A percentile compares a stretch with the other conserved stretches of the same genome.
These are phyloP conservation scores for Gonapodya sp. DNA, from an alignment of 192 early-diverging fungal species.

Conservation along the genomic window DNA sequence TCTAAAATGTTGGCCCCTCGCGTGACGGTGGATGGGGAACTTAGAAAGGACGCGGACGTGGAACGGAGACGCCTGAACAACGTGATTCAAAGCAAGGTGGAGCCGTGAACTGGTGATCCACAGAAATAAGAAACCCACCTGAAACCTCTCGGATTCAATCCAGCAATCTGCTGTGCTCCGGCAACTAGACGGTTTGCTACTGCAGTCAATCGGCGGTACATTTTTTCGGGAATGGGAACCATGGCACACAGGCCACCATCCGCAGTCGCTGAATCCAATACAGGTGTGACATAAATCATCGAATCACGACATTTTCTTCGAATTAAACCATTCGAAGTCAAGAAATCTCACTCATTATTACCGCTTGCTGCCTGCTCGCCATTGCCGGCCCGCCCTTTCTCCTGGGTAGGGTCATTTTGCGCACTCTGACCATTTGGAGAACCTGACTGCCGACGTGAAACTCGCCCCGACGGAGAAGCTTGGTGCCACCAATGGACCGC, in stretches of 20 bases:
- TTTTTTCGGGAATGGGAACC: constrained; percentile 78
- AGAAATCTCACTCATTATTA: constrained; percentile 22
- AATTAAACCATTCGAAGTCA: too few relatives aligned
- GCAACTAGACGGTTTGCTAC: constrained; percentile 80
- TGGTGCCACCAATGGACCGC: constrained; percentile 78
- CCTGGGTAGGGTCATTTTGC: constrained; percentile 19
- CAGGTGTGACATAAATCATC: constrained; percentile 19
- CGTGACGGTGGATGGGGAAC: constrained; percentile 54
- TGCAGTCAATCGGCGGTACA: constrained; percentile 79
- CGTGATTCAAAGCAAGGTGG: too few relatives aligned
- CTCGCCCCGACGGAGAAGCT: constrained; percentile 82
- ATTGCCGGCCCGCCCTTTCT: neutral
- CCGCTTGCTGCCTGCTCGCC: constrained; percentile 17
- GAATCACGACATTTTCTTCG: constrained; percentile 11
- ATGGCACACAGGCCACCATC: constrained; percentile 61
- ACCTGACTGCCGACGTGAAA: constrained; percentile 74
- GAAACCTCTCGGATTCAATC: constrained; percentile 86
- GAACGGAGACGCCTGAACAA: constrained; percentile 14
- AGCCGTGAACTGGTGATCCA: too few relatives aligned
- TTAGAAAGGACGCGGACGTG: constrained; percentile 21
- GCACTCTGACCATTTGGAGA: constrained; percentile 53
- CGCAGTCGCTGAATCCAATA: constrained; percentile 36
- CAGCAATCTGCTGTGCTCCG: constrained; percentile 69
- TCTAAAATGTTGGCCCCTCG: constrained; percentile 76
- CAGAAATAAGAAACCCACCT: constrained; percentile 39